Evolutionary conservation across 2,329 filamentous ascomycete genomes (phyloP), one percentile per base, ranked within the genome.

Genomic region (Cladosporium sp.): DNA sequence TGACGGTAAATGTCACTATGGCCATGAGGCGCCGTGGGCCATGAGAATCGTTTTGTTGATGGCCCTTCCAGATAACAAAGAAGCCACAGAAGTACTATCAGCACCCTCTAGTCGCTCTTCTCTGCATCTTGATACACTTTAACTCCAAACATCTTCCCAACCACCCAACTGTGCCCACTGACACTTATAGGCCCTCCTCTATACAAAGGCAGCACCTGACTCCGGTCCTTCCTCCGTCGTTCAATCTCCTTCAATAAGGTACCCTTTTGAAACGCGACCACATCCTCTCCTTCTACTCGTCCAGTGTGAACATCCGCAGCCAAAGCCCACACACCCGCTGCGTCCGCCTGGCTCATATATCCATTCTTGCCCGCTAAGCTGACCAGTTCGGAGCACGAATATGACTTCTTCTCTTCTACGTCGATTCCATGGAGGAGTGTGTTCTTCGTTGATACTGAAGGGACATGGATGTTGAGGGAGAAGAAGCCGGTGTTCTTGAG

Each of bases 161-260:
- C 75, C 50, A 72, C 69, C 75, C 75, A 77, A 31, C 68, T 71
- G 70, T 77, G 75, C 16, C 73, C 75, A 35, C 65, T 69, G 28
- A 75, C 72, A 67, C 66, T 70, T 58, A 78, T 72, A 64, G 76
- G 75, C 28, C 76, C 76, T 29, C 76, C 76, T 44, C 76, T 73
- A 70, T 70, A 77, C 8, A 77, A 66, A 35, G 76, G 76, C 70
- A 78, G 58, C 11, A 78, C 75, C 67, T 78, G 72, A 26, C 67
- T 67, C 62, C 74, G 68, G 18, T 69, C 69, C 68, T 69, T 74
- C 65, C 75, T 70, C 66, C 75, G 70, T 65, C 55, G 62, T 61
- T 72, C 73, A 33, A 77, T 52, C 46, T 64, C 65, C 64, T 70
- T 68, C 59, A 77, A 72, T 50, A 77, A 46, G 53, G 68, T 72